These are phyloP conservation scores for Lasiosphaeria hispida DNA, from an alignment of 495 filamentous ascomycete species.

Conservation along the genomic window DNA sequence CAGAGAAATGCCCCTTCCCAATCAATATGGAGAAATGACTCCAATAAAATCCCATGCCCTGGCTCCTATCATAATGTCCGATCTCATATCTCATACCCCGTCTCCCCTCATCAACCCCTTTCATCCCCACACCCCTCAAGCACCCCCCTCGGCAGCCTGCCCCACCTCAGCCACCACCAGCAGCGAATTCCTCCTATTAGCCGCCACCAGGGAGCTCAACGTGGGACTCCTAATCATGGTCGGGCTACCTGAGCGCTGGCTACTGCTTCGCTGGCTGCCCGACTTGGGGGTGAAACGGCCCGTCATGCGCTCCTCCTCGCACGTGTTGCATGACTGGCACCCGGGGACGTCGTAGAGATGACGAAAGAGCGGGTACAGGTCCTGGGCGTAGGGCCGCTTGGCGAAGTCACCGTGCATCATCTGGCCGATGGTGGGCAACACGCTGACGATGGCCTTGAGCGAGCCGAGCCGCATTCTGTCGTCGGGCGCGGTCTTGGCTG, in stretches of 20 bases:
- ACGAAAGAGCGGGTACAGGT: slow-evolving; percentile 31
- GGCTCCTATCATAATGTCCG: no score
- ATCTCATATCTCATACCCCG: no score
- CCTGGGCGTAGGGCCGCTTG: slow-evolving; percentile 25
- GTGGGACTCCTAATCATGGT: slow-evolving; percentile 14
- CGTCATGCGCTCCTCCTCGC: slow-evolving; percentile 28
- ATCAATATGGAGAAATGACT: no score
- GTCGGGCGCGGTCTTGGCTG: background rate
- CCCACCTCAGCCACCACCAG: background rate
- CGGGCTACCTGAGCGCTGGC: slow-evolving; percentile 11
- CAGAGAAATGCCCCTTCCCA: no score
- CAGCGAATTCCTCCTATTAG: slow-evolving; percentile 1
- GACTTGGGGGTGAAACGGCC: slow-evolving; percentile 16
- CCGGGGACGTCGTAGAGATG: slow-evolving; percentile 28
- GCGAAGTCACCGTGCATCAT: slow-evolving; percentile 30
- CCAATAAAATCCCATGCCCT: no score
- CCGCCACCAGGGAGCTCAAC: slow-evolving; percentile 1
- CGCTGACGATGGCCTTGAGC: slow-evolving; percentile 21
- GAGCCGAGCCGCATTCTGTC: slow-evolving; percentile 10
- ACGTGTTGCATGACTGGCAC: slow-evolving; percentile 22
- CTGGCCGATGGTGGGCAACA: slow-evolving; percentile 22
- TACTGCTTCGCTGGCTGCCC: slow-evolving; percentile 3
- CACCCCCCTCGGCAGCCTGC: background rate
- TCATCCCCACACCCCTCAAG: background rate
- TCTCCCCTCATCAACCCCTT: no score